Percentiles rank a stretch among this genome's conserved stretches.
Conservation (phyloP, 1,284 basidiomycete species). For the Schizophyllum commune region DNA sequence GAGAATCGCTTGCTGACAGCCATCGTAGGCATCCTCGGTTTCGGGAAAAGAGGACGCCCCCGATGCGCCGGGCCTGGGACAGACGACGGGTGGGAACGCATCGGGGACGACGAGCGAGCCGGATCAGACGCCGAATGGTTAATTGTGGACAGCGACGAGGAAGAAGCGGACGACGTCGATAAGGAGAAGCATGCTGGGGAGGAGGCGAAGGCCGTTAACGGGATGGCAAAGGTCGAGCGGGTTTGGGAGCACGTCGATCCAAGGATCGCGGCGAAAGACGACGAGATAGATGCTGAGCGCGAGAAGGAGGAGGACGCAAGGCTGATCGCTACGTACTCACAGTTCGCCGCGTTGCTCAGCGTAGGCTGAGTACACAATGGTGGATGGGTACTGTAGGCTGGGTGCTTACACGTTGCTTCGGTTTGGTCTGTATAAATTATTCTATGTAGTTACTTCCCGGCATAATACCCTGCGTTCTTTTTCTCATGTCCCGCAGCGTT, state of each 20-base stretch:
- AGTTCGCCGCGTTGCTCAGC: too few relatives aligned
- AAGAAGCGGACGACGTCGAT: neutral
- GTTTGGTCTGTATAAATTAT: neutral
- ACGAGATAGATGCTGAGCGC: conserved; percentile 3
- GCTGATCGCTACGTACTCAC: too few relatives aligned
- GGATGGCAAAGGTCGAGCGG: too few relatives aligned
- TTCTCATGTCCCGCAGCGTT: neutral
- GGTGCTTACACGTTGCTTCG: neutral
- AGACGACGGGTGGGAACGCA: conserved; percentile 64
- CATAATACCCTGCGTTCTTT: neutral
- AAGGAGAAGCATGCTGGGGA: conserved; percentile 10
- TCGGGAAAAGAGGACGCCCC: conserved; percentile 68
- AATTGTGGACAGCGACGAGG: conserved; percentile 43
- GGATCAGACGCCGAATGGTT: conserved; percentile 86
- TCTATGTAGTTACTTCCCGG: neutral
- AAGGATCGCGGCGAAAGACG: too few relatives aligned
- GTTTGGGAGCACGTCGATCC: too few relatives aligned
- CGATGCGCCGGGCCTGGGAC: conserved; percentile 32
- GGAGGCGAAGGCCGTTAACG: neutral
- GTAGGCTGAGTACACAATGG: too few relatives aligned
- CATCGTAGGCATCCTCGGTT: conserved; percentile 15
- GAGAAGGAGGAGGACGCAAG: neutral
- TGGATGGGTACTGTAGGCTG: neutral
- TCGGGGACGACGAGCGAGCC: conserved; percentile 57
- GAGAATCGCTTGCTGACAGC: neutral